Evolutionary conservation across 2,329 filamentous ascomycete species (phyloP), one percentile per base, ranked within the genome.

Genomic region (Xylaria multiplex): DNA sequence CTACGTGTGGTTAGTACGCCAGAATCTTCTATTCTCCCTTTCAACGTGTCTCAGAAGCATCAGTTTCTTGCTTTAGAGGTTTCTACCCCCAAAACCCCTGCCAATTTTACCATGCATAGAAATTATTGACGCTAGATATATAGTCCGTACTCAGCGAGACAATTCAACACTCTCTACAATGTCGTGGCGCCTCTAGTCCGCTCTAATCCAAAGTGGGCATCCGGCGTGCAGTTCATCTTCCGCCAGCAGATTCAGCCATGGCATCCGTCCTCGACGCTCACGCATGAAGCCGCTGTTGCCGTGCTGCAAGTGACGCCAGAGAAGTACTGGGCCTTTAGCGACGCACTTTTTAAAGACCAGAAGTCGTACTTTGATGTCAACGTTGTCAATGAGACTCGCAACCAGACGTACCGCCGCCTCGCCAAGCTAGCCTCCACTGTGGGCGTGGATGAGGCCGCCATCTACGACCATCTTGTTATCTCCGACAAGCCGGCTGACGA

Each of bases 241-340:
- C 91, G 94, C 56, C 94, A 95, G 78, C 93, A 97, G 78, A 88
- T 97, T 74, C 93, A 97, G 82, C 93, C 93, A 14, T 97, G 95
- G 95, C 94, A 98, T 81, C 95, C 95, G 1, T 93, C 91, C 22
- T 93, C 89, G 46, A 93, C 91, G 6, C 85, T 93, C 11, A 84
- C 87, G 62, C 92, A 95, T 82, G 95, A 98, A 85, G 91, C 93
- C 37, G 94, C 84, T 3, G 86, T 93, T 37, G 95, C 93, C 2
- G 93, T 97, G 1, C 85, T 95, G 72, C 86, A 86, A 58, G 79
- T 93, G 6, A 82, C 88, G 2, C 90, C 92, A 0, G 82, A 84
- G 19, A 89, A 88, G 71, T 98, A 96, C 85, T 97, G 91, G 89
- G 83, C 85, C 16, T 97, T 95, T 79, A 92, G 88, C 78, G 84